Evolutionary conservation across 2,329 filamentous ascomycete genomes (phyloP).

Genomic region (Parasarocladium wereldwijsianum): DNA sequence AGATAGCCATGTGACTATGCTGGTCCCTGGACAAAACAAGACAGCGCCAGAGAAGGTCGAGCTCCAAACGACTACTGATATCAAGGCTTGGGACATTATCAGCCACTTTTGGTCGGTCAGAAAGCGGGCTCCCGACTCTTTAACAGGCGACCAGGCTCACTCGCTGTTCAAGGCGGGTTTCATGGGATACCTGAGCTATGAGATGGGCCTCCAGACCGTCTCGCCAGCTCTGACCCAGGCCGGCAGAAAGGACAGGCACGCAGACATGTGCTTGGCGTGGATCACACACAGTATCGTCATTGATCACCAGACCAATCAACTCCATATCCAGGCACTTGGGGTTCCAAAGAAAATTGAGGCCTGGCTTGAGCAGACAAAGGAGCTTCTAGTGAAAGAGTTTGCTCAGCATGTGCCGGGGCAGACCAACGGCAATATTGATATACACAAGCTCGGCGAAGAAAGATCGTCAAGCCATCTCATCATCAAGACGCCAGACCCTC

Average conservation of each 20-base stretch:
- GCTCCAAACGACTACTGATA: background rate
- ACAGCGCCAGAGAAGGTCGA: background rate
- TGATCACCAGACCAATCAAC: constrained; percentile 5
- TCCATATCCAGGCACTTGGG: constrained; percentile 6
- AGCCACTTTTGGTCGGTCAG: constrained; percentile 2
- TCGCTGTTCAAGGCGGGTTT: constrained; percentile 7
- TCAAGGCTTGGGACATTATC: constrained; percentile 3
- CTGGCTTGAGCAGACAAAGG: constrained; percentile 4
- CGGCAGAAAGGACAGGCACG: constrained; percentile 25
- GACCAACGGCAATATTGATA: constrained; percentile 7
- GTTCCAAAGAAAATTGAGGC: constrained; percentile 6
- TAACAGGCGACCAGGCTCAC: background rate
- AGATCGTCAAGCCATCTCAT: too few species aligned
- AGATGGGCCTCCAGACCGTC: constrained; percentile 10
- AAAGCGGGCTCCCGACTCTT: too few species aligned
- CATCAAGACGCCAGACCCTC: constrained; percentile 25
- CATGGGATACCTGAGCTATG: constrained; percentile 9
- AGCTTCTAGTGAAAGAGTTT: background rate
- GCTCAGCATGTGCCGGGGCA: too few species aligned
- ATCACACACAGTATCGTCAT: constrained; percentile 30
- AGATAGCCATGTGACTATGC: background rate
- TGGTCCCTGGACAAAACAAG: background rate
- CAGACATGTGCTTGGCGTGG: constrained; percentile 65
- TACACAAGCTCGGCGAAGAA: background rate
- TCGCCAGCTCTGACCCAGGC: constrained; percentile 14